Evolutionary conservation across 2,329 filamentous ascomycete species (phyloP).

Genomic region (Pyricularia grisea): DNA sequence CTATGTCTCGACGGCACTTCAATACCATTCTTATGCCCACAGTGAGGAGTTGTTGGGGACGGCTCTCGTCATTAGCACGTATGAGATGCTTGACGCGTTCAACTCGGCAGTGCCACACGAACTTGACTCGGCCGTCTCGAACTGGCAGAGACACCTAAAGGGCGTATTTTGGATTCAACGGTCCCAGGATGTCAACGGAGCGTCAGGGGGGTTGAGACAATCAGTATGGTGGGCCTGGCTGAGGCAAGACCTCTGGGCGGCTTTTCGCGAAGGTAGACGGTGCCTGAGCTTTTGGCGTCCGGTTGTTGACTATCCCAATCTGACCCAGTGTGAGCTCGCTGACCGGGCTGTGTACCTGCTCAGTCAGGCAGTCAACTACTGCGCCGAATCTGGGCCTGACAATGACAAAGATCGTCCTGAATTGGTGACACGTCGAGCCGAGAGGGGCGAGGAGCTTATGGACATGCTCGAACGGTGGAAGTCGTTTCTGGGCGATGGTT

Average conservation of each 20-base stretch:
- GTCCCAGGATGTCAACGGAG: conserved; percentile 51
- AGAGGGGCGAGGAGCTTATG: conserved; percentile 11
- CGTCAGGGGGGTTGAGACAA: conserved; percentile 43
- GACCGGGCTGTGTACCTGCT: conserved; percentile 39
- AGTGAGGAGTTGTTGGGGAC: conserved; percentile 50
- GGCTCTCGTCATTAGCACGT: conserved; percentile 50
- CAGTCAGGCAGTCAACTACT: conserved; percentile 41
- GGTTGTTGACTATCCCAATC: conserved; percentile 28
- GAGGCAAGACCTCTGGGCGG: conserved; percentile 56
- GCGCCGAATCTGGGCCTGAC: background rate
- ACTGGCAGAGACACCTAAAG: conserved; percentile 53
- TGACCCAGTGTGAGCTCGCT: conserved; percentile 39
- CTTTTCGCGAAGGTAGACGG: conserved; percentile 46
- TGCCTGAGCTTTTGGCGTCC: conserved; percentile 49
- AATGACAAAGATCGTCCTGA: background rate
- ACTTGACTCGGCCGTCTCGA: background rate
- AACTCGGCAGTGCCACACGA: background rate
- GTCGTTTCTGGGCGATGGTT: conserved; percentile 24
- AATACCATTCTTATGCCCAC: conserved; percentile 46
- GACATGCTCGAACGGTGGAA: conserved; percentile 19
- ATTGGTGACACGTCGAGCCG: background rate
- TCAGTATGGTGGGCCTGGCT: conserved; percentile 60
- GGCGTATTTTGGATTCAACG: conserved; percentile 58
- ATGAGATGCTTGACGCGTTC: conserved; percentile 51
- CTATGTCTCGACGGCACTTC: conserved; percentile 50